Conservation (phyloP, 2,329 filamentous ascomycete species). For the Hirsutella thompsonii region DNA sequence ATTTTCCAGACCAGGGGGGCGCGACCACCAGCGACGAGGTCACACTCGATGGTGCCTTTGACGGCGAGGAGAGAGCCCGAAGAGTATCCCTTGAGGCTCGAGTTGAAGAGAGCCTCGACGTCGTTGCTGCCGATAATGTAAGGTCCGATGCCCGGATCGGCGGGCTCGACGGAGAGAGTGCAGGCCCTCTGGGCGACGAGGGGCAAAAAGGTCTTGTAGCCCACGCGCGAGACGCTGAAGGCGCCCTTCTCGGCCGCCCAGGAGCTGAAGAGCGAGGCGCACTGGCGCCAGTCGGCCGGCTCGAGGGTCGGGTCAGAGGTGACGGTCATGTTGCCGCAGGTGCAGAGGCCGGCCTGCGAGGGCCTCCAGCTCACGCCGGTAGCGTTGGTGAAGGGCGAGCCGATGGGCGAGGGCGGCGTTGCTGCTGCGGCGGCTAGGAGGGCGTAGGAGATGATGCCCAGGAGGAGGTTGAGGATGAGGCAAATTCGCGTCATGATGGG, state of each 20-base stretch:
- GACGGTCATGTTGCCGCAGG: constrained; percentile 15
- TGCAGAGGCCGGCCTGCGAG: constrained; percentile 9
- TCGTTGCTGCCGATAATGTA: constrained; percentile 13
- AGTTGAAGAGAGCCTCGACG: constrained; percentile 9
- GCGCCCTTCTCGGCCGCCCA: constrained; percentile 17
- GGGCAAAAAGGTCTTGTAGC: constrained; percentile 8
- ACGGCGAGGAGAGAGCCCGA: constrained; percentile 9
- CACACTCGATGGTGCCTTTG: constrained; percentile 9
- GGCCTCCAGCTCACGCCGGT: constrained; percentile 13
- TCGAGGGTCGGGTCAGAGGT: constrained; percentile 6
- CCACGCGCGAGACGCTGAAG: constrained; percentile 11
- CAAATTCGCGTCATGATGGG: neutral
- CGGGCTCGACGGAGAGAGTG: constrained; percentile 13
- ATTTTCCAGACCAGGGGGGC: constrained; percentile 11
- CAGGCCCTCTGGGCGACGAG: constrained; percentile 14
- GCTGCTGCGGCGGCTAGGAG: neutral
- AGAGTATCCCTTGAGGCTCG: constrained; percentile 9
- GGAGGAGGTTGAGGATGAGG: neutral
- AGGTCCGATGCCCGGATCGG: constrained; percentile 5
- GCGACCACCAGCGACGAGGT: constrained; percentile 5
- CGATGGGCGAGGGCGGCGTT: constrained; percentile 1
- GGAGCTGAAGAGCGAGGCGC: constrained; percentile 16
- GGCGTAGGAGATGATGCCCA: neutral
- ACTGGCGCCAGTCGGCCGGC: constrained; percentile 17
- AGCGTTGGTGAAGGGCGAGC: constrained; percentile 6